Conservation (phyloP, 352 stramenopile species). For the Phytopythium sindhum region DNA sequence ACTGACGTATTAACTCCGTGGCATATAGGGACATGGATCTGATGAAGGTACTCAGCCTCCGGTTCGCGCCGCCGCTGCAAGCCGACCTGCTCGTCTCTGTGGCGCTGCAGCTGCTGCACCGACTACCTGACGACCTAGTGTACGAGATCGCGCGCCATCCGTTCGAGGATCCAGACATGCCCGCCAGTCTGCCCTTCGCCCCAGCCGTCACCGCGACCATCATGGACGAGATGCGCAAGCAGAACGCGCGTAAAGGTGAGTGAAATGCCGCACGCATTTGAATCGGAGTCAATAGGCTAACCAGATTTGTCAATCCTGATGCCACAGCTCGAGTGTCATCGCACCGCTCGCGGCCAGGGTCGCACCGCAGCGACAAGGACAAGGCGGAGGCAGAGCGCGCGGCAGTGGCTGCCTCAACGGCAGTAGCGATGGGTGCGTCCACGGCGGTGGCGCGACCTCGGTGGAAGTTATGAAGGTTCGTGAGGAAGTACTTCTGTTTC, state of each 20-base stretch:
- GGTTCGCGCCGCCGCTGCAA: slow-evolving; percentile 75
- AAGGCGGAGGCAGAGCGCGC: slow-evolving; percentile 1
- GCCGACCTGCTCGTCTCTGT: slow-evolving; percentile 84
- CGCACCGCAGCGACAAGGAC: slow-evolving; percentile 10
- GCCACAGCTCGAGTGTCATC: slow-evolving; percentile 6
- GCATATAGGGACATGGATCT: slow-evolving; percentile 71
- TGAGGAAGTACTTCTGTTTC: slow-evolving; percentile 33
- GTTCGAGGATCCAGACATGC: slow-evolving; percentile 61
- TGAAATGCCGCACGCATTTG: neutral
- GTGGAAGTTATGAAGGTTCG: slow-evolving; percentile 36
- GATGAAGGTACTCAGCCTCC: slow-evolving; percentile 87
- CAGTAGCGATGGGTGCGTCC: slow-evolving; percentile 9
- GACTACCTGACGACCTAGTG: slow-evolving; percentile 80
- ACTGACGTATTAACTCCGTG: neutral
- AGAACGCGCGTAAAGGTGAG: slow-evolving; percentile 11
- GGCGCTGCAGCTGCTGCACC: slow-evolving; percentile 79
- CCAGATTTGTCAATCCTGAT: neutral
- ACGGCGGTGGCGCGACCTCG: slow-evolving; percentile 12
- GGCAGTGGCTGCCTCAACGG: slow-evolving; percentile 3
- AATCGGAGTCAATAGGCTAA: neutral
- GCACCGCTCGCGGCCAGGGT: slow-evolving; percentile 8
- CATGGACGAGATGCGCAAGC: slow-evolving; percentile 33
- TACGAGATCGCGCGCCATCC: slow-evolving; percentile 86
- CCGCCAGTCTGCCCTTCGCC: slow-evolving; percentile 53
- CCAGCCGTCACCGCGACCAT: slow-evolving; percentile 50